These are phyloP conservation scores for Globisporangium nunn DNA, from an alignment of 352 stramenopile species.

Conservation along the genomic window DNA sequence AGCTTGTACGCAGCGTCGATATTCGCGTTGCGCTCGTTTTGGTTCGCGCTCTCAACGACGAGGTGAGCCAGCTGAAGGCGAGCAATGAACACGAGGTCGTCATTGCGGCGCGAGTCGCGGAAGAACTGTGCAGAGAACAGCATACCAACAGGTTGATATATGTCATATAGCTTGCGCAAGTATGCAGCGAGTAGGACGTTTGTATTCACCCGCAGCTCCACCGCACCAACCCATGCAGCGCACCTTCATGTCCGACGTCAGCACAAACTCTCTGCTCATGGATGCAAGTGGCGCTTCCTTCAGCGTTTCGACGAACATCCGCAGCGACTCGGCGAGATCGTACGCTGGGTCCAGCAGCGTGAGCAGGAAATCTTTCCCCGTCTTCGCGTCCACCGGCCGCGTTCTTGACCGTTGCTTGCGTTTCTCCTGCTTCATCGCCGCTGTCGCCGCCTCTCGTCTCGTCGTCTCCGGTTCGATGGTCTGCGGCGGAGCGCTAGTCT, in stretches of 20 bases:
- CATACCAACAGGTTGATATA: background rate
- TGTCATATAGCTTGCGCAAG: background rate
- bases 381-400: slow-evolving; percentile 11
- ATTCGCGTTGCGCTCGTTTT: slow-evolving; percentile 39
- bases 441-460: background rate
- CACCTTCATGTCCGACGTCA: slow-evolving; percentile 51
- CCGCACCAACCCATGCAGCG: background rate
- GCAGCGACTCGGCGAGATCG: slow-evolving; percentile 50
- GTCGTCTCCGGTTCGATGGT: background rate
- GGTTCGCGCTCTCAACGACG: slow-evolving; percentile 22
- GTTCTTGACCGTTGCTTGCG: background rate
- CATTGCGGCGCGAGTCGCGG: slow-evolving; percentile 21
- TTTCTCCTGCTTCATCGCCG: background rate
- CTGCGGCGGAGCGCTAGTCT: background rate
- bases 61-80: slow-evolving; percentile 37
- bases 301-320: slow-evolving; percentile 33
- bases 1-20: slow-evolving; percentile 35
- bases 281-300: slow-evolving; percentile 26
- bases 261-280: slow-evolving; percentile 57
- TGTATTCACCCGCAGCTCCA: background rate
- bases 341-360: slow-evolving; percentile 47
- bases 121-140: slow-evolving; percentile 31
- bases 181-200: background rate
- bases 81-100: slow-evolving; percentile 16
- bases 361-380: slow-evolving; percentile 37